phyloP scores from a whole-genome alignment of 1,284 basidiomycete species.

The Ceratorhiza oryzae-sativae region DNA sequence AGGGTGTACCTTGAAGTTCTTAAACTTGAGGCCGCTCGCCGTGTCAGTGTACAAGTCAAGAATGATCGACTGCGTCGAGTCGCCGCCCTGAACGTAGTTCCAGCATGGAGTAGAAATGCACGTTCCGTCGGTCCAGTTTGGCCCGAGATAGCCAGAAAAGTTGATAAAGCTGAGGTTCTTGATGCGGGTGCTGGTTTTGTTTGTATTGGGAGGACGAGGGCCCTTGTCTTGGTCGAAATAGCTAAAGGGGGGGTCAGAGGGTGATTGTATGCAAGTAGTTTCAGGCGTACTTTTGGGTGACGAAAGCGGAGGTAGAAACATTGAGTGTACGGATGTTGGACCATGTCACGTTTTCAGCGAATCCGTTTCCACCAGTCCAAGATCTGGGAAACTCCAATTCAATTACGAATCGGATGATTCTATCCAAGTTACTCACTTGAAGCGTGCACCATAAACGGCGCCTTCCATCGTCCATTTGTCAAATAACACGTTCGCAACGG shows the following conservation, averaged over 20 bases:
- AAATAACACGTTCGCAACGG: slow-evolving; percentile 55
- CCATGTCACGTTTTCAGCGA: slow-evolving; percentile 58
- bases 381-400: slow-evolving; percentile 50
- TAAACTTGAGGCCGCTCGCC: slow-evolving; percentile 41
- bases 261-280: slow-evolving; percentile 6
- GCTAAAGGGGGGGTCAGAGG: slow-evolving; percentile 30
- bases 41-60: slow-evolving; percentile 47
- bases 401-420: not conserved
- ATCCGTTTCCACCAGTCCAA: slow-evolving; percentile 58
- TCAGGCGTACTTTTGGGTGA: slow-evolving; percentile 56
- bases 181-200: slow-evolving; percentile 52
- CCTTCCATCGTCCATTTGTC: slow-evolving; percentile 59
- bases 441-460: slow-evolving; percentile 58
- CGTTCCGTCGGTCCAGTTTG: slow-evolving; percentile 54
- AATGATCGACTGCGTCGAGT: slow-evolving; percentile 49
- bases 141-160: slow-evolving; percentile 54
- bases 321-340: slow-evolving; percentile 56
- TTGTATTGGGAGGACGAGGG: slow-evolving; percentile 49
- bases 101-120: slow-evolving; percentile 52
- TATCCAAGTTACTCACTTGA: slow-evolving; percentile 49
- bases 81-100: slow-evolving; percentile 45
- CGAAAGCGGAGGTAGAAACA: slow-evolving; percentile 57
- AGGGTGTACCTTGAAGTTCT: slow-evolving; percentile 51
- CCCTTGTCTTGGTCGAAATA: slow-evolving; percentile 44
- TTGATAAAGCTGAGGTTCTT: slow-evolving; percentile 54